A percentile compares a stretch with the other conserved stretches of the same genome.
Evolutionary conservation across 2,329 filamentous ascomycete species (phyloP).

Genomic region (Arthrinium phaeospermum): DNA sequence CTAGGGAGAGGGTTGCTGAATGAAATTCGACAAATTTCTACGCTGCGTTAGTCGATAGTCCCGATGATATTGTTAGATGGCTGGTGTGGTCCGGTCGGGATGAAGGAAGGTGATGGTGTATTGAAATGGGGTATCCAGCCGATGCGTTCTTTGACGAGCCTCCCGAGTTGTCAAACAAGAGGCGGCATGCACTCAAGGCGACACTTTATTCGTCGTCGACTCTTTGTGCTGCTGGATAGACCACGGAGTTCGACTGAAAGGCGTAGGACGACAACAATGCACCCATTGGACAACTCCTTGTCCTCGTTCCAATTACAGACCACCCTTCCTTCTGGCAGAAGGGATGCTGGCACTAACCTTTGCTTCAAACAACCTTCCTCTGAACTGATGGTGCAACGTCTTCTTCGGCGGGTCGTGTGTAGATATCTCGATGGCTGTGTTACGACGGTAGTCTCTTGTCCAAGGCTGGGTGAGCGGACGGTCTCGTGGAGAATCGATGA

Average conservation of each 20-base stretch:
- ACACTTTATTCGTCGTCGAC: slow-evolving; percentile 6
- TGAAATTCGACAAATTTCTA: not conserved
- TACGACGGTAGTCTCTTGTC: not conserved
- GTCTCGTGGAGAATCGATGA: not conserved
- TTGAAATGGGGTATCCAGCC: not conserved
- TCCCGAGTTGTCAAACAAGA: not conserved
- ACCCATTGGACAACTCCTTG: not conserved
- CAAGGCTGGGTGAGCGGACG: not conserved
- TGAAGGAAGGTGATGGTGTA: not conserved
- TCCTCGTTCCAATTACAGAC: not conserved
- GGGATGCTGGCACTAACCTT: slow-evolving; percentile 5
- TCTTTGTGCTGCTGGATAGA: not conserved
- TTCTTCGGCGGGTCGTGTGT: not conserved
- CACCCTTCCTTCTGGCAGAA: slow-evolving; percentile 12
- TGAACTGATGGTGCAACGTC: not conserved
- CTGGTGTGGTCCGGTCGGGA: not conserved
- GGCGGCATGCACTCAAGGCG: not conserved
- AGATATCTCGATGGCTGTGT: not conserved
- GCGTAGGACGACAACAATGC: not conserved
- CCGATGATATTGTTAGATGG: not conserved
- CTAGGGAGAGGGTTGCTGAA: slow-evolving; percentile 15
- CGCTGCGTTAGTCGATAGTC: slow-evolving; percentile 2
- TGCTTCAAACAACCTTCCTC: slow-evolving; percentile 7
- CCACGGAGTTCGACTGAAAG: not conserved
- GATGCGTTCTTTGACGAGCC: not conserved